Base-by-base conservation (phyloP, 331 rosid species). In the Rosa hybrid region DNA sequence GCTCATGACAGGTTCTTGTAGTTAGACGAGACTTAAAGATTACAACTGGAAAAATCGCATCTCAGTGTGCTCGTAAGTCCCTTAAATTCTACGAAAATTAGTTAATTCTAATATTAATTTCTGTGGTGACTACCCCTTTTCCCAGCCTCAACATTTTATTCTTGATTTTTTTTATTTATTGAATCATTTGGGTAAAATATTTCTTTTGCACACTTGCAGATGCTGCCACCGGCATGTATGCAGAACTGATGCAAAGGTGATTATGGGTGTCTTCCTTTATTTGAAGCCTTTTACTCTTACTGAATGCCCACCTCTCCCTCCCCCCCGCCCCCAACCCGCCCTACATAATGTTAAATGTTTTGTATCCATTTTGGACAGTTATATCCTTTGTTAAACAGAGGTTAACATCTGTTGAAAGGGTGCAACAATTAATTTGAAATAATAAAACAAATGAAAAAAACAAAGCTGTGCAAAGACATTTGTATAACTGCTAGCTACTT, bases 41-140 rank as follows among this genome's bases (percentile, higher is more conserved):
- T 98, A 94, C 83, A 80, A 73, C 96, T 0, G 98, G 98, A 86
- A 94, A 94, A 87, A 91, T 94, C 71, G 98, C 98, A 71, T 94
- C 98, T 59, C 98, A 94, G 81, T 94, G 98, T 87, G 98, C 98
- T 84, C 98, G 98, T 94, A 90, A 88, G 92, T 84, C 81, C 68
- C 75, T 49, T n/a, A 63, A 74, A 56, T n/a, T 78, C 17, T 75
- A 38, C 48, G 25, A 59, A 38, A 76, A 42, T 72, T 70, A 60
- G 30, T 67, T 18, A 44, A 41, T 48, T 14, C 71, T 78, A 0
- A 12, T 71, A 44, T 27, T 68, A 4, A 11, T 46, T 57, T 80
- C 68, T 50, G 11, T 14, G 27, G 44, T 46, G 14, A 62, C 42
- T 46, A 34, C 44, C 50, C 21, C 6, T 25, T 46, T 62, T 77